Base-by-base conservation (phyloP, 257 asterid genomes). In the Plantago ovata region DNA sequence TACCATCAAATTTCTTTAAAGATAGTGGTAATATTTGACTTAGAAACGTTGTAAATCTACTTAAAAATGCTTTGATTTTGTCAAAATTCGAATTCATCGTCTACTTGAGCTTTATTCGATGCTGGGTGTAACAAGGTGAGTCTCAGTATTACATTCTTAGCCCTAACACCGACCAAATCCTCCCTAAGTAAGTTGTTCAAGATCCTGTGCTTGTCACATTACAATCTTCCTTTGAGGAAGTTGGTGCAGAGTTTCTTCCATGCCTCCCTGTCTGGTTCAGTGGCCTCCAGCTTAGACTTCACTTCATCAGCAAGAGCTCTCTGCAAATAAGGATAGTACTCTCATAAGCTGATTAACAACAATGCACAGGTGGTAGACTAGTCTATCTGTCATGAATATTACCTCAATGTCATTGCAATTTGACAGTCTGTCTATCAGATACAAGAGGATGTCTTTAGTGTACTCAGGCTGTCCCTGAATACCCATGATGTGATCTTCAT, bases 391-490 rank as follows among this genome's bases (percentile, higher is more conserved):
- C 14, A 36, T 16, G 40, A 20, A 24, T 36, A 10, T 1, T 63
- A 84, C 94, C 85, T 76, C 52, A 23, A 87, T 81, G 72, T 75
- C 56, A 13, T 78, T 53, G 47, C 57, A 77, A 68, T 54, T 78
- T 57, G 59, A 79, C 23, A 90, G 91, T 5, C 91, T 95, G 28
- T 84, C 85, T 6, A 87, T 78, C n/a, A 90, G 78, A 69, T 82
- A 85, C 19, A 79, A 51, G 16, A 90, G 75, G 56, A 90, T 87
- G 63, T 87, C 96, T 63, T 79, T 84, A 2, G 88, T 81, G 83
- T 90, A 90, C 79, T 90, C 98, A 0, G 98, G 98, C 41, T 90
- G 98, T 20, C 98, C 98, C 58, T 90, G 98, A 55, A 90, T 86
- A 15, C 98, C 98, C 96, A 90, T 74, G 0, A 90, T 76, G 74